A percentile compares a stretch with the other conserved stretches of the same genome.
Conservation (phyloP, 2,329 filamentous ascomycete species). For the Diaporthe nobilis region DNA sequence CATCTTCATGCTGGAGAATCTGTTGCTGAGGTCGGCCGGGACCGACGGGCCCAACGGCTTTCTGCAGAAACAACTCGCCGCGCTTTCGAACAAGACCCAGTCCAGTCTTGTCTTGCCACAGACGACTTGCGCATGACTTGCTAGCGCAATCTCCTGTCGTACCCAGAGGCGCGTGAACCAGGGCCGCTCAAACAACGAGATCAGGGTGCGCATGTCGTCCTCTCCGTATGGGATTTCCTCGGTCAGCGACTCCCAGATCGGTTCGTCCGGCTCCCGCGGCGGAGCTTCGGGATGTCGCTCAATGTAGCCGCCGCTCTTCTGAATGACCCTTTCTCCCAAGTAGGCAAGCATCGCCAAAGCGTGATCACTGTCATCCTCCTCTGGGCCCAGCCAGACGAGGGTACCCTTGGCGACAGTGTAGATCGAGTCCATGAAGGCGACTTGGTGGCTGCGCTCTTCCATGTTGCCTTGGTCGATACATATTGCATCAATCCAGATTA, state of each 20-base stretch:
- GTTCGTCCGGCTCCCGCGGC: not conserved
- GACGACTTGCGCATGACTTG: not conserved
- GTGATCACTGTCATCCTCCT: not conserved
- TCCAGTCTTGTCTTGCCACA: not conserved
- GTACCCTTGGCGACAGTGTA: not conserved
- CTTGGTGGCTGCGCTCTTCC: constrained; percentile 1
- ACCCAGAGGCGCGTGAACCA: constrained; percentile 10
- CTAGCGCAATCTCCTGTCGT: constrained; percentile 7
- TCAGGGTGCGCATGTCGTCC: not conserved
- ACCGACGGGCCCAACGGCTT: not conserved
- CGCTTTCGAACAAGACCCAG: not conserved
- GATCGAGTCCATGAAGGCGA: constrained; percentile 9
- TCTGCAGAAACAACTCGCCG: not conserved
- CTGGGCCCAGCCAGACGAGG: not conserved
- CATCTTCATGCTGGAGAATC: not conserved
- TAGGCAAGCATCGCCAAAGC: not conserved
- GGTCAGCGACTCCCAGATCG: not conserved
- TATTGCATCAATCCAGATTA: constrained; percentile 5
- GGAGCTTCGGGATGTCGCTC: not conserved
- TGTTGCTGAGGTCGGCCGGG: not conserved
- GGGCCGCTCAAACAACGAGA: not conserved
- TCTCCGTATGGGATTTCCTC: not conserved
- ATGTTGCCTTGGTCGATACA: constrained; percentile 3
- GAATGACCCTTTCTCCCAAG: not conserved
- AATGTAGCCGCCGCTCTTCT: not conserved